Base-by-base conservation (phyloP, 129 eudicot genomes). In the Mikania micrantha region DNA sequence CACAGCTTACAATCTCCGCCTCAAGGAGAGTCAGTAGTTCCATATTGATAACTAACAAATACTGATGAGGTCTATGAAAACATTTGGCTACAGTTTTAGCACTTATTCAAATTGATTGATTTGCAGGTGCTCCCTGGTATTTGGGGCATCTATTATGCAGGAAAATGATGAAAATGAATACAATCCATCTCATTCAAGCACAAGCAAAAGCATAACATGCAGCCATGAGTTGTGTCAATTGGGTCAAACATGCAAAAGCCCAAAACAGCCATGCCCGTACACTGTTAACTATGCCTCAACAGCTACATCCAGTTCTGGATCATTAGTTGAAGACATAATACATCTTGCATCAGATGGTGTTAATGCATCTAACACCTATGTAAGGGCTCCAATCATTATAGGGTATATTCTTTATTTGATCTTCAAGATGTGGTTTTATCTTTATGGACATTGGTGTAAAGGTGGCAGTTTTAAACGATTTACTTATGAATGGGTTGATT, bases 81-180 rank as follows among this genome's bases (percentile, higher is more conserved):
- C 45, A 42, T 48, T 32, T 72, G 76, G 77, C 69, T 60, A 84
- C 87, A 82, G 86, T 77, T 86, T 85, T 84, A 82, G 85, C 87
- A 53, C 99, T 94, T 90, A 94, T 94, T 86, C 83, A 90, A 81
- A 80, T 78, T 94, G 88, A 94, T 94, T 94, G 99, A 94, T 89
- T 90, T 86, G 88, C 97, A 94, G 97, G 97, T 94, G 97, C 99
- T 86, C 99, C 95, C 80, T 90, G 80, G 87, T 94, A 80, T 89
- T 79, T 83, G 97, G 97, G 94, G 97, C 97, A 87, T 85, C 94
- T 87, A 94, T 94, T 89, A 83, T 94, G 99, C 99, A 94, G 99
- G 99, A 87, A 82, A 83, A 77, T 82, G 95, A 90, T 76, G 83
- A 88, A 49, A 89, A 79, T 67, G 88, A 85, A 71, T 94, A 89